Base-by-base conservation (phyloP, 2,329 filamentous ascomycete species). In the Cryphonectria parasitica region DNA sequence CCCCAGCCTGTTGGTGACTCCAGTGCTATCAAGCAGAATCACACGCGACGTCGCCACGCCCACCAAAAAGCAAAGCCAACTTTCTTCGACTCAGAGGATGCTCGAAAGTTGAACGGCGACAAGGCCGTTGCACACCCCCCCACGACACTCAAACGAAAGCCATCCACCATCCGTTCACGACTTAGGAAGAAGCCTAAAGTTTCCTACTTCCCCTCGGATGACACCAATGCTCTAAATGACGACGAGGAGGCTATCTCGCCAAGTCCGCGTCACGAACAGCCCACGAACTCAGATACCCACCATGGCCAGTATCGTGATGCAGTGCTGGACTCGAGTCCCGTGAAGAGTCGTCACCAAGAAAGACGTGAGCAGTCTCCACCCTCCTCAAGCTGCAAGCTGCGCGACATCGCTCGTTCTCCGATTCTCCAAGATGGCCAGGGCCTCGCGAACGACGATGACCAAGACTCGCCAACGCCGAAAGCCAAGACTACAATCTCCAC, bases 1-100 rank as follows among this genome's bases (percentile, higher is more conserved):
- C 76, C 75, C 25, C 69, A 71, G 11, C 43, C 73, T 5, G 73
- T 77, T 0, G 77, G 77, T 7, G 77, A 77, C n/a, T 77, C 75
- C 1, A 78, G 77, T 61, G 77, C 75, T 3, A 69, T 79, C 65
- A 79, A 79, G 41, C 34, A 45, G 34, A 36, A 15, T 19, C 41
- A 56, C 13, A 25, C 34, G 17, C 66, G 60, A 28, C 70, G 64
- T 13, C 64, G 64, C 7, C 64, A 11, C 8, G 28, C n/a, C 10
- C 60, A 31, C 8, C 70, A 64, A 49, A 64, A 64, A 39, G 64
- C 70, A 15, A 71, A 71, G 15, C 34, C 67, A 11, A 64, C 70
- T 0, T 71, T 63, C 45, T 52, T 69, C 56, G 34, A 34, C 17
- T 60, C 60, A 15, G 28, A 45, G 11, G 39, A 64, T 3, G 17